Base-by-base conservation (phyloP, 139 green algal species). In the Chlorella ohadii region DNA sequence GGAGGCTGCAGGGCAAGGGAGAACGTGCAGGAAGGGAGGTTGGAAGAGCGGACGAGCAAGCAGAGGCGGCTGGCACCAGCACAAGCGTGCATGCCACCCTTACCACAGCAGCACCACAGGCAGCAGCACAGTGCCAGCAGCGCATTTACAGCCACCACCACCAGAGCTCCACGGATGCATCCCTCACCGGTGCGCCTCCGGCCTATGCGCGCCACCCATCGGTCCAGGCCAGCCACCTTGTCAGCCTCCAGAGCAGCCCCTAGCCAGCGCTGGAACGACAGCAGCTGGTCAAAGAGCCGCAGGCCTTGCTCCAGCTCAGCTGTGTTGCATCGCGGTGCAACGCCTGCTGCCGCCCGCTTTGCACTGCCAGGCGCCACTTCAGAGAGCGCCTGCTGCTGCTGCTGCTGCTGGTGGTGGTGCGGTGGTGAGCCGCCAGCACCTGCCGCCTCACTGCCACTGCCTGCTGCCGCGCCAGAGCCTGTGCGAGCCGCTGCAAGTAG, bases 261-360 rank as follows among this genome's bases (percentile, higher is more conserved):
- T 28, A 72, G 11, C 38, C 79, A 59, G 56, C 44, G 67, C 56
- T 71, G 80, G 67, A 59, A 85, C 1, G 23, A 44, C 33, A 70
- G 67, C 47, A 85, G 55, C 23, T 67, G 81, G 56, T 36, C 72
- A 67, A 81, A 79, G 38, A 85, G 81, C 6, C 41, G 34, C 19
- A 85, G 56, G 15, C 68, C 81, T 11, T 47, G 56, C 56, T 85
- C 55, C 13, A 85, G 70, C 70, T 85, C 81, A 25, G 61, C 56
- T 6, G 70, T 63, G 81, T 81, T 85, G n/a, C 44, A 51, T 3
- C 23, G 67, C 80, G 63, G 33, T 23, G 59, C 15, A 59, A 13
- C 51, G 51, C 51, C 51, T 23, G 31, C 36, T 41, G 31, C 34
- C 5, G 2, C 34, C 19, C 59, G 7, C 15, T 9, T 1, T 31